phyloP scores from a whole-genome alignment of 148 eudicot genomes.

The Selenicereus undatus region DNA sequence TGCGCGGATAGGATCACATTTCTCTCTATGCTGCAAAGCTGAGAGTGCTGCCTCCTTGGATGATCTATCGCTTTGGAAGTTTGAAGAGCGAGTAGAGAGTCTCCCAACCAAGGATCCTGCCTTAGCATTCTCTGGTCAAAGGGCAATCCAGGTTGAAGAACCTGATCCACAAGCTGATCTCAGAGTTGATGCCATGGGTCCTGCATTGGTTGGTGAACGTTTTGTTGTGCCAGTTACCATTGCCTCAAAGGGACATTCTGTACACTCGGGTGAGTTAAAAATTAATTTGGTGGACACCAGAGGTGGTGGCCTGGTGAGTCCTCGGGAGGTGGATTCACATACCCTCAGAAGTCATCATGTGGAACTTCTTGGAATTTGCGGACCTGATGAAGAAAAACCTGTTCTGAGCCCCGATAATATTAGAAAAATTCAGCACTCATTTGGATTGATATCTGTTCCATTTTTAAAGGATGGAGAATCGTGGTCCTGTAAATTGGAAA shows the following conservation, averaged over 20 bases:
- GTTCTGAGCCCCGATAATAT: constrained; percentile 40
- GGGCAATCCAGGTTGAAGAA: constrained; percentile 87
- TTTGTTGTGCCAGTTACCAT: constrained; percentile 74
- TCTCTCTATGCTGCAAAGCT: constrained; percentile 80
- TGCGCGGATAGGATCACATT: constrained; percentile 65
- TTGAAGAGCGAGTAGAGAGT: constrained; percentile 70
- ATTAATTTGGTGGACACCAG: constrained; percentile 87
- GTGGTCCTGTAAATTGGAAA: constrained; percentile 85
- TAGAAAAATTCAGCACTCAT: constrained; percentile 83
- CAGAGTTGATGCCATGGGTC: constrained; percentile 55
- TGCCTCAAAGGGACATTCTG: constrained; percentile 71
- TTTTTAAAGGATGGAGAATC: constrained; percentile 58
- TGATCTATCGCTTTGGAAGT: constrained; percentile 90
- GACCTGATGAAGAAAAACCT: constrained; percentile 43
- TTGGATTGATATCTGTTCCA: constrained; percentile 85
- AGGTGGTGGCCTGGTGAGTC: constrained; percentile 96
- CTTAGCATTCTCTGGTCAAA: constrained; percentile 78
- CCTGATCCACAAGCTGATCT: constrained; percentile 87
- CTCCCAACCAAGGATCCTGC: constrained; percentile 86
- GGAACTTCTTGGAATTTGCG: constrained; percentile 70
- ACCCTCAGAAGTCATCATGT: constrained; percentile 72
- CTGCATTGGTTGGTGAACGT: constrained; percentile 88
- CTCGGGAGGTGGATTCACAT: constrained; percentile 62
- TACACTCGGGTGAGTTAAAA: constrained; percentile 78
- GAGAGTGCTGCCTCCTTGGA: constrained; percentile 94